A percentile compares a stretch with the other conserved stretches of the same genome.
Conservation (phyloP, 2,329 filamentous ascomycete species). For the Ophiostoma novo-ulmi region DNA sequence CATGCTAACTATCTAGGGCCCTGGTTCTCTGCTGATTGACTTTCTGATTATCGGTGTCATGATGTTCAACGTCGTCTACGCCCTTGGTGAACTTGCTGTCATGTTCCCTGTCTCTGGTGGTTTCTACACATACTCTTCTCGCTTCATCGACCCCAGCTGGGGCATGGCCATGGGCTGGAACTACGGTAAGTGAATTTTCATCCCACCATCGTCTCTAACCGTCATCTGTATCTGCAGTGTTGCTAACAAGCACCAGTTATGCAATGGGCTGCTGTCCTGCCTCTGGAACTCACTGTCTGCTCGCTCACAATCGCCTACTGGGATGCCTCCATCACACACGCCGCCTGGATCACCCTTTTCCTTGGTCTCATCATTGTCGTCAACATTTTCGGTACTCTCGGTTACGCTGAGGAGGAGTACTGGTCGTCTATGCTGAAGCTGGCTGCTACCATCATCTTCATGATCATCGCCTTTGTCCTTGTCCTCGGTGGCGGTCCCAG, state of each 20-base stretch:
- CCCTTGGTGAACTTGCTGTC: conserved; percentile 54
- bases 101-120: conserved; percentile 54
- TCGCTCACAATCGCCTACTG: conserved; percentile 47
- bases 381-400: conserved; percentile 53
- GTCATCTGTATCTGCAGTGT: not conserved
- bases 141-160: conserved; percentile 50
- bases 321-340: conserved; percentile 41
- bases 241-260: conserved; percentile 32
- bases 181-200: not conserved
- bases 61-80: conserved; percentile 59
- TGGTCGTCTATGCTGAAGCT: conserved; percentile 54
- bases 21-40: conserved; percentile 42
- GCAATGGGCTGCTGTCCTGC: conserved; percentile 46
- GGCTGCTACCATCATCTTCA: conserved; percentile 55
- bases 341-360: conserved; percentile 55
- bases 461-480: conserved; percentile 56
- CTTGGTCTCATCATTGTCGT: conserved; percentile 47
- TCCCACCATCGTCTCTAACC: no score
- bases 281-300: conserved; percentile 47
- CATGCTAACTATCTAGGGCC: conserved; percentile 34
- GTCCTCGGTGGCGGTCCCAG: conserved; percentile 57
- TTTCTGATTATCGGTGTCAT: conserved; percentile 55
- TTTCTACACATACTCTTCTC: conserved; percentile 53
- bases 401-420: conserved; percentile 58
- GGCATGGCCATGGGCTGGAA: conserved; percentile 7